Base-by-base conservation (phyloP, 2,329 filamentous ascomycete species). In the Coleophoma cylindrospora region DNA sequence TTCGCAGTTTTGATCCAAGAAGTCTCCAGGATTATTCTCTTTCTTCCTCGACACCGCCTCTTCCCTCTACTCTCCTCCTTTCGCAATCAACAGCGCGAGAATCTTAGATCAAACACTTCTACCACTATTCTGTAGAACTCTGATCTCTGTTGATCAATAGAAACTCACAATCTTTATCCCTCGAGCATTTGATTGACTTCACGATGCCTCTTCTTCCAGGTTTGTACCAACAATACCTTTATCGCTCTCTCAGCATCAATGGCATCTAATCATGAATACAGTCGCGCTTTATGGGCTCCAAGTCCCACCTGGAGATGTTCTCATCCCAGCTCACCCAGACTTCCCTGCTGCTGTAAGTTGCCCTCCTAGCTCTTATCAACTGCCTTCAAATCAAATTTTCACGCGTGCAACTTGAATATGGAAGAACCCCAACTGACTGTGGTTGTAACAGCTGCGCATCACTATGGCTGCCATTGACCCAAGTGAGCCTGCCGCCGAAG, bases 381-480 rank as follows among this genome's bases (percentile, higher is more conserved):
- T 34, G 34, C 37, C 34, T 36, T 43, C 15, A 5, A 19, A 34
- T n/a, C n/a, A 34, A 8, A 38, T 2, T 40, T 34, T 36, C 17
- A n/a, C 17, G 22, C 33, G 7, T 21, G 19, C 33, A 10, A 43
- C n/a, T 43, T 44, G 34, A 21, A 9, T 34, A 34, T 43, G 32
- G 44, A 19, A 37, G 33, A 34, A 40, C 19, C 44, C 15, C 10
- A 46, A 38, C 57, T 63, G 45, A 61, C 32, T 32, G 36, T 38
- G 27, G 12, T 14, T 47, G 45, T 13, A 37, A 14, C 64, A 96
- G 91, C 95, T 96, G 75, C 90, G 90, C 69, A 90, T 99, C 66
- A 97, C 91, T 64, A 99, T 99, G 94, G 94, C 95, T 64, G 94
- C 94, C 58, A 86, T 99, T 68, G 92, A 99, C 68, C 94, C 94